Evolutionary conservation across 2,329 filamentous ascomycete species (phyloP).

Genomic region (Sclerotiophoma versabilis): DNA sequence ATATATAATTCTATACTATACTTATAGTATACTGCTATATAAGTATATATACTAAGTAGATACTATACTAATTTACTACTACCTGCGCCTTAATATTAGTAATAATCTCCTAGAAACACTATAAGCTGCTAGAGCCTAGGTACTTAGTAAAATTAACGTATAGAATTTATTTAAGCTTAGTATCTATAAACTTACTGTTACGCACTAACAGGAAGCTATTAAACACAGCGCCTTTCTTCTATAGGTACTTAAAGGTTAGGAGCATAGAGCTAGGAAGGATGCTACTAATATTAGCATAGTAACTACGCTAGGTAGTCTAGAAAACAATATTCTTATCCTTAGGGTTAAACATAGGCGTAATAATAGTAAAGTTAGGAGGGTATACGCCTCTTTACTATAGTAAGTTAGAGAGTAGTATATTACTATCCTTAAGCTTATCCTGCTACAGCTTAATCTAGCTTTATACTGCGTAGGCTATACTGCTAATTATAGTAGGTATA

Average conservation of each 20-base stretch:
- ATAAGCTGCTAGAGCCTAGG: constrained; percentile 49
- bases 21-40: constrained; percentile 44
- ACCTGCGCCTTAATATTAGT: constrained; percentile 44
- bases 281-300: constrained; percentile 58
- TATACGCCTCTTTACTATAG: constrained; percentile 52
- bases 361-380: constrained; percentile 53
- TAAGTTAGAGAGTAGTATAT: constrained; percentile 53
- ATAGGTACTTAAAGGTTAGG: constrained; percentile 52
- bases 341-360: constrained; percentile 59
- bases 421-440: constrained; percentile 48
- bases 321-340: constrained; percentile 74
- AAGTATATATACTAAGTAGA: constrained; percentile 44
- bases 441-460: constrained; percentile 48
- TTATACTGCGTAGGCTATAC: constrained; percentile 36
- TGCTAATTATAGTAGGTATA: constrained; percentile 4
- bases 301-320: constrained; percentile 52
- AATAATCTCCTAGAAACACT: constrained; percentile 42
- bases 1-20: constrained; percentile 51
- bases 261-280: constrained; percentile 50
- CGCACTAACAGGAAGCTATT: constrained; percentile 28
- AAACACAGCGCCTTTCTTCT: constrained; percentile 55
- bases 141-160: constrained; percentile 41
- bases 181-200: constrained; percentile 47
- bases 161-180: constrained; percentile 38
- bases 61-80: constrained; percentile 42